phyloP scores from a whole-genome alignment of 345 rosid species.

The Combretum micranthum region DNA sequence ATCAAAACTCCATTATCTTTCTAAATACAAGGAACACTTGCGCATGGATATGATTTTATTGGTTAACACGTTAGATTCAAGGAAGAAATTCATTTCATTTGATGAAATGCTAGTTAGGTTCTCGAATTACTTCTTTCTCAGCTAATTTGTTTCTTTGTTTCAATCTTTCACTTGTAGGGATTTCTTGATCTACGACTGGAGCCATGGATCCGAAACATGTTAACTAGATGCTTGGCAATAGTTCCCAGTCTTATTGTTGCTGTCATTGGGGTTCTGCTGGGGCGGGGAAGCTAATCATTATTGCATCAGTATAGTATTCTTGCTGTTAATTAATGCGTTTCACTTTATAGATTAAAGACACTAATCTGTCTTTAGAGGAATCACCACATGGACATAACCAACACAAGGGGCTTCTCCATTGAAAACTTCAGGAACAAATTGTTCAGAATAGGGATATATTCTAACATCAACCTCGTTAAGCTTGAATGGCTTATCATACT shows the following conservation, averaged over 20 bases:
- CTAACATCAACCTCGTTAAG: no score
- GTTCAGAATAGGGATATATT: no score
- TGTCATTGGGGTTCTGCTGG: conserved; percentile 78
- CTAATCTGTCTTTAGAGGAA: no score
- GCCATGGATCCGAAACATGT: conserved; percentile 77
- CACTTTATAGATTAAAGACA: no score
- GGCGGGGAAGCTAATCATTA: conserved; percentile 81
- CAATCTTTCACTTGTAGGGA: conserved; percentile 33
- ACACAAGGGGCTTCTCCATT: no score
- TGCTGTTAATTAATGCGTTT: not conserved
- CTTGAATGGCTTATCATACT: no score
- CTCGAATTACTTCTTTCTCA: not conserved
- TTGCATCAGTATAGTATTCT: conserved; percentile 61
- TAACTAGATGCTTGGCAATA: conserved; percentile 84
- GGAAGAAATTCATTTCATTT: no score
- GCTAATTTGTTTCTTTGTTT: conserved; percentile 2
- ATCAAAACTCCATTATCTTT: no score
- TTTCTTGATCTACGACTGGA: conserved; percentile 66
- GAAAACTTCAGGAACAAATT: no score
- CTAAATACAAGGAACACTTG: no score
- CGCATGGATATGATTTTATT: conserved; percentile 25
- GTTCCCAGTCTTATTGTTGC: conserved; percentile 89
- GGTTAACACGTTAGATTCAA: no score
- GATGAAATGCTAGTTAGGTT: conserved; percentile 2
- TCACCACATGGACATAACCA: no score